Evolutionary conservation across 2,329 filamentous ascomycete species (phyloP), one percentile per base, ranked within the genome.

Genomic region (Paecilomyces fulvus): DNA sequence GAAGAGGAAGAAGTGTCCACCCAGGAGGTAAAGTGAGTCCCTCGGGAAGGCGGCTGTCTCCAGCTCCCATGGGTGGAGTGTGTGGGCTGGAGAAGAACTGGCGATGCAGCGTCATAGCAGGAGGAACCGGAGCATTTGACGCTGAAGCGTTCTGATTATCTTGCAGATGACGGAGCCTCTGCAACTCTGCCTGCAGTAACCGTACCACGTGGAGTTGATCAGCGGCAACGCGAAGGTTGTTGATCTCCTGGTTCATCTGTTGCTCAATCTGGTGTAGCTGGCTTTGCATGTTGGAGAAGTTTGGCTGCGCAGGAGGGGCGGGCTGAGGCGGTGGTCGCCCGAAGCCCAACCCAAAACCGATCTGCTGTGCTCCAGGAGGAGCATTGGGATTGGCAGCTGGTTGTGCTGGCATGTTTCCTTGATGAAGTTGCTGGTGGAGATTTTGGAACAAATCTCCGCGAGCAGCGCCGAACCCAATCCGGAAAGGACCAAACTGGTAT

Each of bases 401-500:
- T 56, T 68, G 76, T 58, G 68, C 66, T 55, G 72, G 74, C 20
- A 66, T 70, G 52, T 73, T 77, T 48, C 82, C 83, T 62, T 78
- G 74, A 46, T 72, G 70, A 50, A 89, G 77, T 58, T 83, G 83
- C 58, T 86, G 83, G 4, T 83, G 85, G 61, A 90, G 75, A 60
- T 89, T 85, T 55, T 84, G 80, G 31, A 89, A 79, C 57, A 77
- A 62, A 56, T 89, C 83, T 20, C 77, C 71, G 72, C 86, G 70
- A 72, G 87, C 77, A 49, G 79, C 80, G 20, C 80, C 77, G 63
- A 92, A 89, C 0, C 87, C 89, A 21, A 94, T 75, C 28, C 88
- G 79, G 30, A 94, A 75, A 1, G 89, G 89, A 0, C 89, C 89
- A 51, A 94, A 74, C 63, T 89, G 87, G 64, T 87, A 85, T 55